Evolutionary conservation across 345 rosid genomes (phyloP), one percentile per base, ranked within the genome.

Genomic region (Aethionema arabicum): DNA sequence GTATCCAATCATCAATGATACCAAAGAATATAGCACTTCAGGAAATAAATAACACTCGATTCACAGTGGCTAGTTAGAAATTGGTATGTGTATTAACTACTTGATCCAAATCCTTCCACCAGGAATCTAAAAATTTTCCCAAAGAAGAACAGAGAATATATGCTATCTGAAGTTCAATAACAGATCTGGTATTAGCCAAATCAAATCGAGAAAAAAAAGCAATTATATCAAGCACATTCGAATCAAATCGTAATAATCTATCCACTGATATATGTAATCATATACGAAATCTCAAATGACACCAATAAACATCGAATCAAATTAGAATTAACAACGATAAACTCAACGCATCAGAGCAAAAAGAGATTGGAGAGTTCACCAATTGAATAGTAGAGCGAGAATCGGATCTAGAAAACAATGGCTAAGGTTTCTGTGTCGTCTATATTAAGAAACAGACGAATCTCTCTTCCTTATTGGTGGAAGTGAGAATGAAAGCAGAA

Each of bases 171-270:
- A 40, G 44, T 6, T 12, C 0, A 3, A 53, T 15, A 14, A 40
- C 35, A 56, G 56, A 56, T 56, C 48, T 56, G 47, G 11, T 39
- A n/a, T 27, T 11, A 37, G 9, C 47, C 21, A 2, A 56, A 27
- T 53, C 32, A 12, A 13, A 9, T 4, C 8, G 42, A 33, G 4
- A 35, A 53, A 35, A 53, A 11, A 30, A 31, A 10, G 30, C 10
- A 32, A 32, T n/a, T n/a, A n/a, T 51, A 30, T 42, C 21, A 41
- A 57, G 42, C 62, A 57, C n/a, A 59, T 43, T 10, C 11, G 63
- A 31, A 32, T 58, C 63, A 40, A 43, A 7, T 9, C 2, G 3
- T 1, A 30, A 45, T 9, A 35, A 30, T 14, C 33, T 13, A 59
- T 13, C 40, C 38, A 13, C 27, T 43, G 4, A 7, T 15, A 43